Evolutionary conservation across 1,284 basidiomycete species (phyloP), one percentile per base, ranked within the genome.

Genomic region (Ceratobasidium sp.): DNA sequence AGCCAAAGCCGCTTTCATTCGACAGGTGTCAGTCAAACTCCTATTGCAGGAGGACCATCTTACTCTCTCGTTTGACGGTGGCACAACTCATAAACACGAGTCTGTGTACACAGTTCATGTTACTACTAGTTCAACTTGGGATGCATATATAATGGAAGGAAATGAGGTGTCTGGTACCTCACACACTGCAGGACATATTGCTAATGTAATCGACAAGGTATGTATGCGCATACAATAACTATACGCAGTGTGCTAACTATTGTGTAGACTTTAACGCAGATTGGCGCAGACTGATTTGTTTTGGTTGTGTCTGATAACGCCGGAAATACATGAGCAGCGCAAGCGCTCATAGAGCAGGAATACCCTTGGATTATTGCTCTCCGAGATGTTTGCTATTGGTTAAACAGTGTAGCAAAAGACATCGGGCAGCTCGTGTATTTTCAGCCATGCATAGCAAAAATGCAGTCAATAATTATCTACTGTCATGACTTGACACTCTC

Each of bases 281-380:
- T 85, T 71, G 84, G 84, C 0, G 79, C 77, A 15, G 40, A 67
- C 12, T 77, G 80, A 2, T 84, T 86, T 77, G 75, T 79, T 28
- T 83, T 56, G 2, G 79, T 82, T 12, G 81, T 81, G 6, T 84
- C 83, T 3, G 85, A 86, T 67, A 84, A 83, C 68, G 85, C 85
- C 6, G 84, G 85, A 2, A 86, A 85, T 66, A 86, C 85, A 20
- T 80, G 80, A 15, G 78, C 80, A 12, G 79, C 79, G 10, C 81
- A 84, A 1, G 60, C 78, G 3, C 39, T 83, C 12, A 20, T 84
- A 0, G 78, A 61, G 15, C 44, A 80, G 3, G 69, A 81, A 46
- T 60, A 83, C 46, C 82, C 82, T 0, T 83, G 81, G 4, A 79
- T 85, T 3, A 75, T 86, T 40, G 82, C 84, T 42, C 60, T 85